Conservation (phyloP, 495 filamentous ascomycete species). For the Penicillium atrosanguineum region DNA sequence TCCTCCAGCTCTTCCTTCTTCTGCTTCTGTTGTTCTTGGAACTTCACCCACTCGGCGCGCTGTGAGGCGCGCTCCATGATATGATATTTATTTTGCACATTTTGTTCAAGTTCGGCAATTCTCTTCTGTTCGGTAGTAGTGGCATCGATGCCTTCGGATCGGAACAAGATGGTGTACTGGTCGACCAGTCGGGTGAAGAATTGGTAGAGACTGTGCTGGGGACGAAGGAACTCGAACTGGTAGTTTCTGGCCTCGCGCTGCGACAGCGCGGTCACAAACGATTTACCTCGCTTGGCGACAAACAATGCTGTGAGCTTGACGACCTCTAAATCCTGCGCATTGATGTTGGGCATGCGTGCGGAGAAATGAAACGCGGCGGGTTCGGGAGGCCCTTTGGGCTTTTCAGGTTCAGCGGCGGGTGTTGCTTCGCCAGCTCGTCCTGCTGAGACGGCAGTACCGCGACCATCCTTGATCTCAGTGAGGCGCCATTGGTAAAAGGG, state of each 20-base stretch:
- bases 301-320: conserved; percentile 86
- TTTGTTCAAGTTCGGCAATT: conserved; percentile 71
- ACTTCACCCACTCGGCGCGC: conserved; percentile 82
- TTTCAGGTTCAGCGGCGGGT: conserved; percentile 55
- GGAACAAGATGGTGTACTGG: conserved; percentile 84
- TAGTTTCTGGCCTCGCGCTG: conserved; percentile 88
- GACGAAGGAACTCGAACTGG: conserved; percentile 95
- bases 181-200: conserved; percentile 91
- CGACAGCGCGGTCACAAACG: conserved; percentile 82
- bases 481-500: conserved; percentile 90
- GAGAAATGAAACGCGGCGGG: conserved; percentile 93
- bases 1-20: conserved; percentile 88
- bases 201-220: conserved; percentile 92
- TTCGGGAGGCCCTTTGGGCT: conserved; percentile 77
- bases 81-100: conserved; percentile 74
- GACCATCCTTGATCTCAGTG: conserved; percentile 75
- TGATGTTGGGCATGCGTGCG: conserved; percentile 96
- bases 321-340: conserved; percentile 90
- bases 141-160: conserved; percentile 61
- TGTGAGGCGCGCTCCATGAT: conserved; percentile 77
- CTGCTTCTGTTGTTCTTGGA: conserved; percentile 79
- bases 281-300: conserved; percentile 85
- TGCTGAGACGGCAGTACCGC: conserved; percentile 76
- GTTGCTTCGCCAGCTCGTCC: conserved; percentile 66
- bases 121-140: conserved; percentile 69